Conservation (phyloP, 2,329 filamentous ascomycete genomes). For the Botrytis sinoallii region DNA sequence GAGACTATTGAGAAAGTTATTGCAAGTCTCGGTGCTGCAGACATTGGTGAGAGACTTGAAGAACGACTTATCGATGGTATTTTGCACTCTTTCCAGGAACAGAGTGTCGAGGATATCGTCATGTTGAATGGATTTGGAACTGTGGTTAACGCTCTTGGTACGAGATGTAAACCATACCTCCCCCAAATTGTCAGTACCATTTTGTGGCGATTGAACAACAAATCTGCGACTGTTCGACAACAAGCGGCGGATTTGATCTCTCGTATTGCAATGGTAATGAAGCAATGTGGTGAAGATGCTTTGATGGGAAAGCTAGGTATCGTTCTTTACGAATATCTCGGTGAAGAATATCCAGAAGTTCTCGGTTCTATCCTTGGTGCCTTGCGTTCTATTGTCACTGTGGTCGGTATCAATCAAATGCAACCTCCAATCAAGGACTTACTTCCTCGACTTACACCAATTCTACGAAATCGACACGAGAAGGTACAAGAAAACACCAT, state of each 20-base stretch:
- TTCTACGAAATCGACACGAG: slow-evolving; percentile 95
- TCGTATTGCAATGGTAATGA: slow-evolving; percentile 97
- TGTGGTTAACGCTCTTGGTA: slow-evolving; percentile 91
- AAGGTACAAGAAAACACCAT: slow-evolving; percentile 99
- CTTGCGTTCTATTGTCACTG: slow-evolving; percentile 91
- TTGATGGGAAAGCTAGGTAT: slow-evolving; percentile 93
- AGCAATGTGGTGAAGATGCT: slow-evolving; percentile 93
- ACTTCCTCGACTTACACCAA: slow-evolving; percentile 92
- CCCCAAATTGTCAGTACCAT: slow-evolving; percentile 97
- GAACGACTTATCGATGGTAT: slow-evolving; percentile 95
- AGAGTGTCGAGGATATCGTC: slow-evolving; percentile 92
- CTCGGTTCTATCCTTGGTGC: slow-evolving; percentile 94
- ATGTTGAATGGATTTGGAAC: slow-evolving; percentile 98
- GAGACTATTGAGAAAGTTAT: slow-evolving; percentile 97
- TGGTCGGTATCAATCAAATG: slow-evolving; percentile 97
- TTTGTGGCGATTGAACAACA: slow-evolving; percentile 95
- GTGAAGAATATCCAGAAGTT: slow-evolving; percentile 97
- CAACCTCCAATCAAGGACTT: slow-evolving; percentile 96
- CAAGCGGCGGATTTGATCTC: slow-evolving; percentile 96
- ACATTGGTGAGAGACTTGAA: slow-evolving; percentile 88
- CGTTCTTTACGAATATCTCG: slow-evolving; percentile 95
- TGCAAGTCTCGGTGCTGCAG: slow-evolving; percentile 85
- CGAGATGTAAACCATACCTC: slow-evolving; percentile 91
- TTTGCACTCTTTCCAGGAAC: slow-evolving; percentile 94
- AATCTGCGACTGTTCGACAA: slow-evolving; percentile 92